A percentile compares a stretch with the other conserved stretches of the same genome.
Conservation (phyloP, 2,329 filamentous ascomycete genomes). For the Pseudogymnoascus sp. region DNA sequence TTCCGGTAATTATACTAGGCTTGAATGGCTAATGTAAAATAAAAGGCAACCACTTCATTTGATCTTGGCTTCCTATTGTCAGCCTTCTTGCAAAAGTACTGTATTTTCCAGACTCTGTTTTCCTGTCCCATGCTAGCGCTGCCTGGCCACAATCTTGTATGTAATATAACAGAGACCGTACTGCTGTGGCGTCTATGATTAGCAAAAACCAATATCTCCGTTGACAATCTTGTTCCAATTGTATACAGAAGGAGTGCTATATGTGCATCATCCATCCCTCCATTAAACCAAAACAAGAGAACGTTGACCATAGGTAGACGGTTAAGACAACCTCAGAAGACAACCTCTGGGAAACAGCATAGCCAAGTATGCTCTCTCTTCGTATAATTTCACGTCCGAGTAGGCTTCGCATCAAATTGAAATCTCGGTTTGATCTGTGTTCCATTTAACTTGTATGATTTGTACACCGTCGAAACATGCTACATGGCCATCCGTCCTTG, state of each 20-base stretch:
- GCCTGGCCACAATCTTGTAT: background rate
- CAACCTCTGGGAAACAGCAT: background rate
- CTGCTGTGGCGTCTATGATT: background rate
- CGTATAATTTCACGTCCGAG: background rate
- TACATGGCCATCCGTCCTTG: background rate
- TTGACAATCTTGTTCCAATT: background rate
- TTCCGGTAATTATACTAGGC: background rate
- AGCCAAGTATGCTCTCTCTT: background rate
- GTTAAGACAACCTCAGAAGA: too few species aligned
- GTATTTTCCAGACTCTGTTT: background rate
- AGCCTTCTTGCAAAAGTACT: background rate
- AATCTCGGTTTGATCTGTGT: background rate
- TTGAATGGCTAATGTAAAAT: background rate
- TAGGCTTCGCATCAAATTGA: background rate
- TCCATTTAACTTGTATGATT: slow-evolving; percentile 11
- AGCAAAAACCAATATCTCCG: background rate
- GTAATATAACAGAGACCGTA: background rate
- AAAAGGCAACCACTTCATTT: background rate
- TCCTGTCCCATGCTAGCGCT: background rate
- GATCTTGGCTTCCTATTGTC: too few species aligned
- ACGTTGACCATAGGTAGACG: background rate
- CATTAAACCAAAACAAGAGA: background rate
- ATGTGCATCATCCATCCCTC: background rate
- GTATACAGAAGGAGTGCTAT: background rate
- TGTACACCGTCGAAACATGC: slow-evolving; percentile 8